Evolutionary conservation across 768 basidiomycete genomes (phyloP).

Genomic region (Boletus huronensis): DNA sequence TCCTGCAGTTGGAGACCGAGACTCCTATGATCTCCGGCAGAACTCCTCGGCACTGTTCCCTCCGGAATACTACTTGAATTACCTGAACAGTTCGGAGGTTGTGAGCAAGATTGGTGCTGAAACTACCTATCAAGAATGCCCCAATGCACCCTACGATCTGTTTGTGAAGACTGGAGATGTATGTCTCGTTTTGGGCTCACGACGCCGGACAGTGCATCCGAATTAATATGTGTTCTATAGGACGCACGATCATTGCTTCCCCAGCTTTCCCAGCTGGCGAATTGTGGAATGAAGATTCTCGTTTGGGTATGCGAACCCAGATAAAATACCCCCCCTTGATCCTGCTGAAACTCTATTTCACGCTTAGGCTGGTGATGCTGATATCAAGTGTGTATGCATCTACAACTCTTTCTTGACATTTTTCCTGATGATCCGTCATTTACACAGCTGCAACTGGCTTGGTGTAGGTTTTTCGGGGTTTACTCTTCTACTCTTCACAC

Average conservation of each 20-base stretch:
- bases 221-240: constrained; percentile 8
- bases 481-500: background rate
- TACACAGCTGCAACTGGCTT: constrained; percentile 20
- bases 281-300: constrained; percentile 37
- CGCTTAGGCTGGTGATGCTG: constrained; percentile 27
- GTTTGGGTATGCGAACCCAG: constrained; percentile 35
- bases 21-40: constrained; percentile 57
- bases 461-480: constrained; percentile 30
- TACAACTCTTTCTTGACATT: no score
- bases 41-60: constrained; percentile 52
- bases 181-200: constrained; percentile 10
- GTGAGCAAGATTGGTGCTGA: constrained; percentile 51
- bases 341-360: background rate
- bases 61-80: constrained; percentile 51
- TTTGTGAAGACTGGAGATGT: constrained; percentile 59
- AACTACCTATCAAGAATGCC: constrained; percentile 46
- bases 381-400: constrained; percentile 21
- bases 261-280: constrained; percentile 34
- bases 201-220: background rate
- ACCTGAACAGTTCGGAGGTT: constrained; percentile 37
- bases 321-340: background rate
- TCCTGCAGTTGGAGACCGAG: constrained; percentile 51
- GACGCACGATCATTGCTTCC: constrained; percentile 38
- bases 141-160: constrained; percentile 38
- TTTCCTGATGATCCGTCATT: constrained; percentile 3